Conservation (phyloP, 352 stramenopile species). For the Elongisporangium prolatum region DNA sequence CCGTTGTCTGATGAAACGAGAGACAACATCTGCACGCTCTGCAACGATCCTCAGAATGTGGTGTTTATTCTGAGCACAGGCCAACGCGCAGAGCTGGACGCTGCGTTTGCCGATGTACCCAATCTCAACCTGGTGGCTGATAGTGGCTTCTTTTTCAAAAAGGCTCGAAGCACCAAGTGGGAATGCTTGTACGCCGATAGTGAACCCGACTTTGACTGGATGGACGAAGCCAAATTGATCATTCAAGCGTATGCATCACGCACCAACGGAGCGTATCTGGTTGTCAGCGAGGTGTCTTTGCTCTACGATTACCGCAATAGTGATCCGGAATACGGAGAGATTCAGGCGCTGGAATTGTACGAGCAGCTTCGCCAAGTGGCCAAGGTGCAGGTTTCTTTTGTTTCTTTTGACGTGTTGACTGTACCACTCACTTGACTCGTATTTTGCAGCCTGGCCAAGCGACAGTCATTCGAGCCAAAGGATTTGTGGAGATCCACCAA, state of each 20-base stretch:
- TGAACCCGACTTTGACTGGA: slow-evolving; percentile 88
- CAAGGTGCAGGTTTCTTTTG: slow-evolving; percentile 43
- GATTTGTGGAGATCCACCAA: slow-evolving; percentile 73
- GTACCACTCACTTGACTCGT: background rate
- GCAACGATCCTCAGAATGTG: slow-evolving; percentile 51
- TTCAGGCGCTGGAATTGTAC: slow-evolving; percentile 92
- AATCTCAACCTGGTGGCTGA: slow-evolving; percentile 61
- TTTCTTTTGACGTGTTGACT: background rate
- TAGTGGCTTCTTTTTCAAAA: slow-evolving; percentile 66
- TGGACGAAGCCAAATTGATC: slow-evolving; percentile 90
- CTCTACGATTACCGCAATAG: slow-evolving; percentile 98
- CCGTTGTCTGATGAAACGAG: slow-evolving; percentile 51
- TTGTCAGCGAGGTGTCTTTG: slow-evolving; percentile 95
- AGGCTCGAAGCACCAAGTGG: slow-evolving; percentile 26
- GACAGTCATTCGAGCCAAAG: slow-evolving; percentile 48
- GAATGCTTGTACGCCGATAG: slow-evolving; percentile 56
- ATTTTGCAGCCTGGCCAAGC: slow-evolving; percentile 47
- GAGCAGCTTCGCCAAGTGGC: slow-evolving; percentile 94
- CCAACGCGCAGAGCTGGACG: slow-evolving; percentile 44
- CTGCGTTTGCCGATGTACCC: slow-evolving; percentile 43
- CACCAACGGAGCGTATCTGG: slow-evolving; percentile 98
- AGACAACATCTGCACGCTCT: slow-evolving; percentile 50
- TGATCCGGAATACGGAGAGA: slow-evolving; percentile 97
- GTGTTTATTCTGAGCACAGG: slow-evolving; percentile 70
- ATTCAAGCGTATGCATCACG: slow-evolving; percentile 97